Evolutionary conservation across 169 alveolate species (phyloP).

Genomic region (Cyclospora cayetanensis): DNA sequence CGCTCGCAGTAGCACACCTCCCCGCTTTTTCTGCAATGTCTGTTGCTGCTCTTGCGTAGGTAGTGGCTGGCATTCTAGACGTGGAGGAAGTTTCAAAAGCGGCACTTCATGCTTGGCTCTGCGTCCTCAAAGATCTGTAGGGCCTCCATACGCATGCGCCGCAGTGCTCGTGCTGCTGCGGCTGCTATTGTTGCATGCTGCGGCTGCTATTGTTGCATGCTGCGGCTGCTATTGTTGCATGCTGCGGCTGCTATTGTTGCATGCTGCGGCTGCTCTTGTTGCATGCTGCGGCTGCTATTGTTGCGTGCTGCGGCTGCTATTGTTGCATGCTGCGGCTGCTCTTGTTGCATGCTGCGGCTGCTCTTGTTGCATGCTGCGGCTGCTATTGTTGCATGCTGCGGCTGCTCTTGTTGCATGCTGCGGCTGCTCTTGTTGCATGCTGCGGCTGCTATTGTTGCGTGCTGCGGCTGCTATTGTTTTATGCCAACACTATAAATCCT

Average conservation of each 20-base stretch:
- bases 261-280: neutral
- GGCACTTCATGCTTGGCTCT: neutral
- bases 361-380: neutral
- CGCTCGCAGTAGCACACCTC: no score
- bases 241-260: no score
- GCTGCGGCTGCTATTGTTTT: neutral
- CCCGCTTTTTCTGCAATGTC: no score
- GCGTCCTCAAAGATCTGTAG: neutral
- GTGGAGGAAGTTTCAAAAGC: neutral
- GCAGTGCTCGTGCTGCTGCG: neutral
- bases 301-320: neutral
- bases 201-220: neutral
- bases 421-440: neutral
- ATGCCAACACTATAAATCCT: no score
- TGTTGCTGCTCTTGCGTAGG: neutral
- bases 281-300: no score
- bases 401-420: neutral
- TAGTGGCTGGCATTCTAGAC: neutral
- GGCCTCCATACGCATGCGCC: no score
- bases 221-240: neutral
- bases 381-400: neutral
- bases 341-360: neutral
- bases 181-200: neutral
- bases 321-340: neutral
- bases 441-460: no score